These are phyloP conservation scores for Ascoidea tarda DNA, from an alignment of 805 yeast genomes.

Conservation along the genomic window DNA sequence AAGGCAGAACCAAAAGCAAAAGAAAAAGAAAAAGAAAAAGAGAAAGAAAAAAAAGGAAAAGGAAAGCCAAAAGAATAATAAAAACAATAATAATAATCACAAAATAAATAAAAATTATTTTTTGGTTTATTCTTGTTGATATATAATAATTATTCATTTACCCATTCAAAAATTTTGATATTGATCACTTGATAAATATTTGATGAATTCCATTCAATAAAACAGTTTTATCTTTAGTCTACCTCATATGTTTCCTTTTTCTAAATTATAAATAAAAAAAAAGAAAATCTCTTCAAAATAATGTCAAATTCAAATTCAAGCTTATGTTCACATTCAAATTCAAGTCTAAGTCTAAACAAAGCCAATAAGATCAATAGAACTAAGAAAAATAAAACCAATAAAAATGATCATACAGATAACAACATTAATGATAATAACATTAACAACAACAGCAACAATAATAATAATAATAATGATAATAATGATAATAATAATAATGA, in stretches of 20 bases:
- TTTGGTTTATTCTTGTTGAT: no score
- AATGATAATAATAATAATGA: neutral
- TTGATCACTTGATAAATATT: no score
- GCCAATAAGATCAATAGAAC: neutral
- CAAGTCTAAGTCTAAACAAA: neutral
- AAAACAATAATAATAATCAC: no score
- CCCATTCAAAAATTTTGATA: no score
- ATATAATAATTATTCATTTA: no score
- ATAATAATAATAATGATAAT: neutral
- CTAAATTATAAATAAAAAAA: neutral
- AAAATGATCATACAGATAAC: neutral
- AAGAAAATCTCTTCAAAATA: neutral
- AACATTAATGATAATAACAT: neutral
- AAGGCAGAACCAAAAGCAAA: no score
- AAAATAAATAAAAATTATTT: no score
- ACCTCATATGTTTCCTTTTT: neutral
- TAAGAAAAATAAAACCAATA: neutral
- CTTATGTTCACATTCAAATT: neutral
- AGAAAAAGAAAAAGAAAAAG: no score
- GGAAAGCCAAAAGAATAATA: no score
- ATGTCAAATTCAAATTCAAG: no score
- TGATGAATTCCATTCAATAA: neutral
- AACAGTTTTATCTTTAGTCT: neutral
- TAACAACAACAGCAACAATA: neutral
- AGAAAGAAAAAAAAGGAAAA: no score